A percentile compares a stretch with the other conserved stretches of the same genome.
Evolutionary conservation across 208 protist species (phyloP).

Genomic region (Phytomonas serpens): DNA sequence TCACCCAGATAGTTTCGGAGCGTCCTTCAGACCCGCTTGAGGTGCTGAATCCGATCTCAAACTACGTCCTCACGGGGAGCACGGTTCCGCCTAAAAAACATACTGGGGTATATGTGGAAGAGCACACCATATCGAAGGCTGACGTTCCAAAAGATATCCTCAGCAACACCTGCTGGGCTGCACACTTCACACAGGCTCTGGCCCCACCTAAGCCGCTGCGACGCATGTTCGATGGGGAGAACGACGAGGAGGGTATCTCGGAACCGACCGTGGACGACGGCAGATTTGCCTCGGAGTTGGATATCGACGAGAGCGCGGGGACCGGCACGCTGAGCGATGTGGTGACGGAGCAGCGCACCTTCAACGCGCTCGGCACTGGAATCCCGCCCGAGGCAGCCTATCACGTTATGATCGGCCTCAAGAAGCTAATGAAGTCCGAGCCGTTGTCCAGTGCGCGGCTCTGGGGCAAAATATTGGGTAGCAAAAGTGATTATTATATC

Average conservation of each 20-base stretch:
- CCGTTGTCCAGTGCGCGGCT: constrained; percentile 78
- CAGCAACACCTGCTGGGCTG: constrained; percentile 61
- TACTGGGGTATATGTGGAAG: constrained; percentile 46
- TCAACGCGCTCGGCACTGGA: constrained; percentile 78
- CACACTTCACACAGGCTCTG: constrained; percentile 57
- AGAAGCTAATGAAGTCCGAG: constrained; percentile 68
- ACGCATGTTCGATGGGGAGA: constrained; percentile 54
- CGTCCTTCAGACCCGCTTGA: constrained; percentile 59
- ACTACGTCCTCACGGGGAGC: constrained; percentile 53
- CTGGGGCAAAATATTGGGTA: constrained; percentile 86
- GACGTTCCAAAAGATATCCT: constrained; percentile 53
- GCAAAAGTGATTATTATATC: constrained; percentile 81
- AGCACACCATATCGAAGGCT: constrained; percentile 39
- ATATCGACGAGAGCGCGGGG: constrained; percentile 38
- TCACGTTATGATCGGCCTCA: constrained; percentile 82
- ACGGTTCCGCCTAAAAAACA: constrained; percentile 46
- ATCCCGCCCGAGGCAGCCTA: constrained; percentile 71
- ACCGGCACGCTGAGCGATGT: constrained; percentile 74
- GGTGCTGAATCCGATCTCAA: constrained; percentile 57
- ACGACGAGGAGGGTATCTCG: constrained; percentile 34
- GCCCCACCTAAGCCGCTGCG: constrained; percentile 61
- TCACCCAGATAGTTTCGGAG: constrained; percentile 69
- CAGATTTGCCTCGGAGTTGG: constrained; percentile 16
- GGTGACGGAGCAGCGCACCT: constrained; percentile 68
- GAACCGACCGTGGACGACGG: constrained; percentile 12